Evolutionary conservation across 768 basidiomycete genomes (phyloP), one percentile per base, ranked within the genome.

Genomic region (Russula dissimulans): DNA sequence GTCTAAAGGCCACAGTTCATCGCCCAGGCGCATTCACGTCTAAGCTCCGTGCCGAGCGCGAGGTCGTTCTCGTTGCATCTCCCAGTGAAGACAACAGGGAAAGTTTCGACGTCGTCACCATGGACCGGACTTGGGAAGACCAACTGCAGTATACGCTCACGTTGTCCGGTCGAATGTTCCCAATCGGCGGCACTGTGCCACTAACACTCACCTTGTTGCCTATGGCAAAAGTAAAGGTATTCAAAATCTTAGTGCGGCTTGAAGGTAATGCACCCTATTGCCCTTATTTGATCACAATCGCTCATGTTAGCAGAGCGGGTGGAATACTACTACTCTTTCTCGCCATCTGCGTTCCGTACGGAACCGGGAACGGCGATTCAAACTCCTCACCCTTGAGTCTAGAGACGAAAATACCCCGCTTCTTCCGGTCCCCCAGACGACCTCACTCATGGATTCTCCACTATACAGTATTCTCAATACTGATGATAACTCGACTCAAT

Each of bases 121-220:
- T 97, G 17, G 89, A 95, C 68, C 77, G 91, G 18, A 83, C 87
- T 66, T 99, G 95, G 95, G 94, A 97, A 60, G 80, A 83, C 47
- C 89, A 95, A 69, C 68, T 93, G 66, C 84, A 86, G 57, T 97
- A 95, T 68, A 75, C 87, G 41, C 83, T 97, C 48, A 79, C 84
- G 1, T 73, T 93, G 14, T 79, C 83, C 18, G 87, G 85, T 5
- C 83, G 89, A 60, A 85, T 83, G 60, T 91, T 94, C 72, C 83
- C 86, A 15, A 81, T 98, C 29, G 95, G 93, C 34, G 91, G 93
- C 43, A 77, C 77, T 9, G 77, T 97, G 50, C 91, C 94, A 0
- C 74, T 97, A 29, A 81, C 81, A 26, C 76, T 99, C 31, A 86
- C 87, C 1, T 74, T 97, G 56, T 81, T 88, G 78, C 95, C 95